A percentile compares a stretch with the other conserved stretches of the same genome.
Conservation (phyloP, 768 basidiomycete genomes). For the Botryobasidium botryosum region DNA sequence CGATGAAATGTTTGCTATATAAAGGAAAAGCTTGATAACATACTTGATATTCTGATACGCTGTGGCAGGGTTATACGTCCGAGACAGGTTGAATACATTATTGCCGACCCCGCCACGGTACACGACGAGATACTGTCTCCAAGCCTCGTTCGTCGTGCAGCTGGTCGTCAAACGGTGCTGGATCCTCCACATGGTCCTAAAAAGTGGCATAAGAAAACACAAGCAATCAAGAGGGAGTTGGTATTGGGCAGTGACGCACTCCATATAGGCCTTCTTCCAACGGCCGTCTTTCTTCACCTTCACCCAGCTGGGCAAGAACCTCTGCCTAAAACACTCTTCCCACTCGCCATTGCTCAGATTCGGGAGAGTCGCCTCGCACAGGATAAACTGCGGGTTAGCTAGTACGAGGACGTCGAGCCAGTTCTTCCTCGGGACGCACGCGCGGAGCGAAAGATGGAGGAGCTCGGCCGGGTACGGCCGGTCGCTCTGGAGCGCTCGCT, state of each 20-base stretch:
- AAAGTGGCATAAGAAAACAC: slow-evolving; percentile 10
- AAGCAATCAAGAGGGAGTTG: slow-evolving; percentile 1
- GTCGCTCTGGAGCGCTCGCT: slow-evolving; percentile 32
- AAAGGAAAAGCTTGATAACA: slow-evolving; percentile 14
- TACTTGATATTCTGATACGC: slow-evolving; percentile 71
- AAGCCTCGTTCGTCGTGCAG: slow-evolving; percentile 68
- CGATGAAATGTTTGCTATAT: slow-evolving; percentile 48
- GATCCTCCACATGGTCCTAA: slow-evolving; percentile 41
- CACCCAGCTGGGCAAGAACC: slow-evolving; percentile 63
- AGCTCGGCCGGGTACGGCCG: slow-evolving; percentile 18
- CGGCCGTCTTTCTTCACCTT: slow-evolving; percentile 43
- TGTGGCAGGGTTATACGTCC: slow-evolving; percentile 44
- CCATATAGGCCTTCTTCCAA: slow-evolving; percentile 53
- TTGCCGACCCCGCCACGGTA: slow-evolving; percentile 65
- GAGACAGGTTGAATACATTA: slow-evolving; percentile 46
- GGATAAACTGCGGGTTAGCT: slow-evolving; percentile 42
- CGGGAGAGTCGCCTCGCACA: slow-evolving; percentile 52
- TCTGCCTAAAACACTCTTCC: slow-evolving; percentile 53
- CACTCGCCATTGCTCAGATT: slow-evolving; percentile 49
- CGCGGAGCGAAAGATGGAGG: slow-evolving; percentile 42
- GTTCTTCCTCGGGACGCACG: slow-evolving; percentile 54
- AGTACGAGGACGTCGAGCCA: slow-evolving; percentile 62
- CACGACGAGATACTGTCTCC: slow-evolving; percentile 65
- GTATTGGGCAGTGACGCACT: slow-evolving; percentile 29
- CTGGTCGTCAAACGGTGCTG: slow-evolving; percentile 50